Evolutionary conservation across 148 eudicot species (phyloP).

Genomic region (Fagopyrum homotropicum): DNA sequence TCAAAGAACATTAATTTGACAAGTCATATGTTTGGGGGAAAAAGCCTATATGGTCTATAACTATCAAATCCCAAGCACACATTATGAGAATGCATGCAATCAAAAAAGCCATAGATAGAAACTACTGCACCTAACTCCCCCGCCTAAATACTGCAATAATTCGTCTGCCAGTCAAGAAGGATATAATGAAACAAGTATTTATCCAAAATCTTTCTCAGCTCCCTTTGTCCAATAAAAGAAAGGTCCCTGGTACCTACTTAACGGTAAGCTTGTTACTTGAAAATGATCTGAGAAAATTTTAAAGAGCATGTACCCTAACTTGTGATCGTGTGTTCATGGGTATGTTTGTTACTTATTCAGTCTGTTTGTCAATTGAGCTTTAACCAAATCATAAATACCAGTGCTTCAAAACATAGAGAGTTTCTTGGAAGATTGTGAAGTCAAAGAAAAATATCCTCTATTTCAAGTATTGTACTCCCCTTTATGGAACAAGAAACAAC

Average conservation of each 20-base stretch:
- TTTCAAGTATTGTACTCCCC: background rate
- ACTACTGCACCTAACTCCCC: background rate
- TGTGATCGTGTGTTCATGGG: background rate
- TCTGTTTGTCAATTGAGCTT: background rate
- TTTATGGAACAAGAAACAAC: background rate
- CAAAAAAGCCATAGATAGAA: background rate
- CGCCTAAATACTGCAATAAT: background rate
- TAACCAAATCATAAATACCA: background rate
- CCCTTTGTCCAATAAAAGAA: background rate
- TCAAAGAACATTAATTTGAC: background rate
- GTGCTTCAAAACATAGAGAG: background rate
- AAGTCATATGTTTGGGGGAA: background rate
- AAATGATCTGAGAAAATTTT: background rate
- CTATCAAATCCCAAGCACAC: background rate
- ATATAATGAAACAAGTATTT: background rate
- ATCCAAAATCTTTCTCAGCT: background rate
- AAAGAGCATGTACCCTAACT: background rate
- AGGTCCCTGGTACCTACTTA: background rate
- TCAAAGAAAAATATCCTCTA: background rate
- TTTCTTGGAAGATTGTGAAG: background rate
- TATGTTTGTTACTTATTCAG: constrained; percentile 1
- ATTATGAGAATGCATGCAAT: background rate
- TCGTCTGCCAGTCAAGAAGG: background rate
- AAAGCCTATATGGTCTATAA: background rate
- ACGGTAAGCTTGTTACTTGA: background rate